Evolutionary conservation across 164 flowering plant genomes (phyloP), one percentile per base, ranked within the genome.

Genomic region (Magnolia changhungtana): DNA sequence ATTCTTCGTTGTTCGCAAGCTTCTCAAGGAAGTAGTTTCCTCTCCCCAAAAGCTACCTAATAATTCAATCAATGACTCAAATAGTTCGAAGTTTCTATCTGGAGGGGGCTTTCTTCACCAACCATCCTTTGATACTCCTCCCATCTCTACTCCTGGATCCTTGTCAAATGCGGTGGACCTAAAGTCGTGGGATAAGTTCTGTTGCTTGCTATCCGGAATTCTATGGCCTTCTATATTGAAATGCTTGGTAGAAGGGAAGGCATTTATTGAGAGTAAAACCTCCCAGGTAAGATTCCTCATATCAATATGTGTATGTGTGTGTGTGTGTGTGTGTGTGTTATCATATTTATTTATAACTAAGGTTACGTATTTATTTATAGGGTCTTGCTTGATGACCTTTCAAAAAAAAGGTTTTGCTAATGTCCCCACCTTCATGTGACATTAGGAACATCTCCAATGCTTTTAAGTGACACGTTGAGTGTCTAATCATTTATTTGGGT

Each of bases 31-130:
- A 85, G 93, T 86, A n/a, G 80, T 79, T 76, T 23, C 78, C 31
- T 77, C 76, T 67, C 63, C 78, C 58, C 73, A 74, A 72, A 79
- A 76, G 73, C 23, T 72, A 55, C 72, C 72, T 10, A 78, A 63
- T 67, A 81, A 75, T 71, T 59, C 78, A 45, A 79, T 81, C 37
- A 82, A 74, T 79, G 77, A 74, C 24, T 59, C 78, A 68, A 84
- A 70, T 59, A 18, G 67, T 50, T 70, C 78, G 9, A 86, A 80
- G 49, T 80, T 86, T 78, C 87, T 87, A 73, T 84, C 87, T 31
- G 89, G 88, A 80, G 99, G 99, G 71, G 98, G 98, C 51, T 95
- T 95, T 86, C 78, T 95, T 76, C 84, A 79, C 82, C 93, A 90
- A 77, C 91, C 96, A 18, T 75, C 63, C 16, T 80, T 88, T 78